Conservation (phyloP, 2,329 filamentous ascomycete species). For the Cladorrhinum sp. region DNA sequence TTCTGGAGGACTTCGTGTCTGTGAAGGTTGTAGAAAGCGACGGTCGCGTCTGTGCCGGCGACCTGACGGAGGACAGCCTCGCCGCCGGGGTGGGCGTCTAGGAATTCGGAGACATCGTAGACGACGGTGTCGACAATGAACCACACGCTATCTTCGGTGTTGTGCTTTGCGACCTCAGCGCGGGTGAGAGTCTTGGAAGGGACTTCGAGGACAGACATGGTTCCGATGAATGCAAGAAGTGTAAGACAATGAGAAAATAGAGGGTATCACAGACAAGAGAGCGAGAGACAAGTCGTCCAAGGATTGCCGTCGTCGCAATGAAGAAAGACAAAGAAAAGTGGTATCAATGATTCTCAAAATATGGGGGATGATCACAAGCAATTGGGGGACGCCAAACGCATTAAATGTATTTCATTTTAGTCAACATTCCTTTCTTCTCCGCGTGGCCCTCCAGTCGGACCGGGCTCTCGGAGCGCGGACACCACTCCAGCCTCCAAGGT, state of each 20-base stretch:
- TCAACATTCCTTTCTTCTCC: neutral
- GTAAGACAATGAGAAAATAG: neutral
- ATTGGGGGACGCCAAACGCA: neutral
- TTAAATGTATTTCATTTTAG: neutral
- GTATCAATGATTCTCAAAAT: neutral
- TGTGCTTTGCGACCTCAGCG: conserved; percentile 71
- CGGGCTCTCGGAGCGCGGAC: neutral
- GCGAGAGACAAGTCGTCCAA: conserved; percentile 4
- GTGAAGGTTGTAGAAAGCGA: conserved; percentile 88
- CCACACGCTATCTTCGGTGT: conserved; percentile 72
- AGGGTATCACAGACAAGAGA: conserved; percentile 6
- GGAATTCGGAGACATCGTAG: conserved; percentile 82
- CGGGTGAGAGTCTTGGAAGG: conserved; percentile 53
- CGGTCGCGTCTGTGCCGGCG: conserved; percentile 76
- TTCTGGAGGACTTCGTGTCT: conserved; percentile 83
- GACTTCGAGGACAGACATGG: conserved; percentile 27
- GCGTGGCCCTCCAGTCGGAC: neutral
- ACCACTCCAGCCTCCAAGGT: neutral
- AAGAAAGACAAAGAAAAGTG: conserved; percentile 5
- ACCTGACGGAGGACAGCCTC: conserved; percentile 76
- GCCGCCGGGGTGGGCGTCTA: conserved; percentile 82
- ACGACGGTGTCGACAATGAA: conserved; percentile 84
- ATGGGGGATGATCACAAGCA: neutral
- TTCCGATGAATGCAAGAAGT: conserved; percentile 28
- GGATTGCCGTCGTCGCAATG: neutral